A percentile compares a stretch with the other conserved stretches of the same genome.
Conservation (phyloP, 139 green algal genomes). For the Astrephomene gubernaculifera region DNA sequence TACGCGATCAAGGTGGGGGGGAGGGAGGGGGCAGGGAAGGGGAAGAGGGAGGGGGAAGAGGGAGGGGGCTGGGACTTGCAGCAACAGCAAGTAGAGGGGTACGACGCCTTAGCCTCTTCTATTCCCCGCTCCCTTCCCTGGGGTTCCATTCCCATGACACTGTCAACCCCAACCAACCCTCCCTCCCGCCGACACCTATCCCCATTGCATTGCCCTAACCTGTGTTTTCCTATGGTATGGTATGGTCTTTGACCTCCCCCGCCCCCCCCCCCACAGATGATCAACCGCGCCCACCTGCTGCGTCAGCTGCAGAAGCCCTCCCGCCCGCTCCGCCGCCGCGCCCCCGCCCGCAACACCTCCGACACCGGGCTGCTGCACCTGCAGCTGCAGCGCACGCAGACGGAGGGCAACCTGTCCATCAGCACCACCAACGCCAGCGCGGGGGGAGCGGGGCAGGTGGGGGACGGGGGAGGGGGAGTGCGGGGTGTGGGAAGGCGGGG, state of each 20-base stretch:
- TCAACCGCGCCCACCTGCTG: conserved; percentile 65
- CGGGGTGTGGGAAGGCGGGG: not conserved
- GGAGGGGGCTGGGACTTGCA: no score
- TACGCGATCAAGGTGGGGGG: conserved; percentile 85
- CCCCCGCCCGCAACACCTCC: conserved; percentile 22
- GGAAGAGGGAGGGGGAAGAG: not conserved
- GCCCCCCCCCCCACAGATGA: conserved; percentile 56
- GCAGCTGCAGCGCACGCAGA: conserved; percentile 9
- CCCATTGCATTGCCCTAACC: no score
- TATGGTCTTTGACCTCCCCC: not conserved
- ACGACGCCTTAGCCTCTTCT: no score
- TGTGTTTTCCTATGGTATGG: no score
- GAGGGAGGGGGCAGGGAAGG: not conserved
- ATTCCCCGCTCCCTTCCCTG: no score
- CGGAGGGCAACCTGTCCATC: conserved; percentile 26
- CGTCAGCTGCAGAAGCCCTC: conserved; percentile 59
- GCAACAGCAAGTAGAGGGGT: no score
- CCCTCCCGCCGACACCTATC: no score
- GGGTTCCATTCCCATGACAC: no score
- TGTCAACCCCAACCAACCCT: no score
- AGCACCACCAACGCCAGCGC: not conserved
- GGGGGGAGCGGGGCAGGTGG: not conserved
- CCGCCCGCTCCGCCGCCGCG: conserved; percentile 40
- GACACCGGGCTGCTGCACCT: conserved; percentile 26
- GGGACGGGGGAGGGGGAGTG: not conserved